phyloP scores from a whole-genome alignment of 2,329 filamentous ascomycete genomes.

The Aureobasidium uvarum region DNA sequence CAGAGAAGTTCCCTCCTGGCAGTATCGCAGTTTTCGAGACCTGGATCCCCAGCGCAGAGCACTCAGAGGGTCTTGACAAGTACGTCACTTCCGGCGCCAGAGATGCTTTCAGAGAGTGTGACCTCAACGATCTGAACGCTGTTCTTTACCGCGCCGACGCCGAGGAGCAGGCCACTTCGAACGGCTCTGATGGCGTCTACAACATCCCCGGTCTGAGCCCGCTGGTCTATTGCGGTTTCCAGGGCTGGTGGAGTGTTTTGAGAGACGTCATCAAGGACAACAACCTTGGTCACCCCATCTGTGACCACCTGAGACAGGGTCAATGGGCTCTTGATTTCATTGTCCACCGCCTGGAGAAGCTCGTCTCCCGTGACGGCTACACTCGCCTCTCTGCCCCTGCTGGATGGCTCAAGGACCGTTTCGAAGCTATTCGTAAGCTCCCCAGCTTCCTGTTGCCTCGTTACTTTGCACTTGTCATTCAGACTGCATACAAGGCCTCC shows the following conservation, averaged over 20 bases:
- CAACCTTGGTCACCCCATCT: constrained; percentile 87
- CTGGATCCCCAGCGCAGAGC: constrained; percentile 85
- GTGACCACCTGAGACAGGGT: constrained; percentile 86
- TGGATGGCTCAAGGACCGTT: constrained; percentile 77
- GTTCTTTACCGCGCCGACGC: constrained; percentile 87
- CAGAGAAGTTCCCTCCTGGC: constrained; percentile 83
- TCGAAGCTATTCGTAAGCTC: constrained; percentile 78
- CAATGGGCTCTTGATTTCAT: constrained; percentile 93
- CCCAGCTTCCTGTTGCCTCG: constrained; percentile 88
- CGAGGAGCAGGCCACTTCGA: constrained; percentile 78
- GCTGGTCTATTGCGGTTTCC: constrained; percentile 91
- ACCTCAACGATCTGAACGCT: constrained; percentile 84
- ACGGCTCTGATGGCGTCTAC: constrained; percentile 82
- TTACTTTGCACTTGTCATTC: constrained; percentile 87
- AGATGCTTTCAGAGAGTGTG: constrained; percentile 71
- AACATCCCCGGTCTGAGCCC: constrained; percentile 78
- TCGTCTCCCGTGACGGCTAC: constrained; percentile 63
- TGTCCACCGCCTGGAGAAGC: constrained; percentile 68
- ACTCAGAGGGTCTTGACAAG: constrained; percentile 77
- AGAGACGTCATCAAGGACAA: constrained; percentile 83
- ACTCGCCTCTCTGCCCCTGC: constrained; percentile 63
- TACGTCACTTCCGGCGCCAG: constrained; percentile 81
- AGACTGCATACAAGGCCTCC: constrained; percentile 82
- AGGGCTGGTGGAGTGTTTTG: constrained; percentile 96
- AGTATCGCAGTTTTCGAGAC: constrained; percentile 96